Percentiles rank a stretch among this genome's conserved stretches.
These are phyloP conservation scores for Pugionium cornutum DNA, from an alignment of 345 rosid species.

Conservation along the genomic window DNA sequence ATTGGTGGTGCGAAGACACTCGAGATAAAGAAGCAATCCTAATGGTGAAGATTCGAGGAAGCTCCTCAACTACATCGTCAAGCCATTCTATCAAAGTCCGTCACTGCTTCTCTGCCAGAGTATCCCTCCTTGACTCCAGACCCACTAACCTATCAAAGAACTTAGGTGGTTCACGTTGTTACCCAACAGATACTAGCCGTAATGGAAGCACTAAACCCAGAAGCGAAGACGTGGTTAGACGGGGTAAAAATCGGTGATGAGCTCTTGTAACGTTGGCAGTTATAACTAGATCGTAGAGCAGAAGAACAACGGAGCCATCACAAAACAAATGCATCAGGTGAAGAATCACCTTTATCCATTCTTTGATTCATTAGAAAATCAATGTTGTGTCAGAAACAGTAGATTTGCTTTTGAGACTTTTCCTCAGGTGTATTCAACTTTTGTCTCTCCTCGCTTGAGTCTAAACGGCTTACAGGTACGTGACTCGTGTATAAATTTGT, in stretches of 20 bases:
- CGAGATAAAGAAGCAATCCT: slow-evolving; percentile 77
- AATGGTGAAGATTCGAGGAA: slow-evolving; percentile 58
- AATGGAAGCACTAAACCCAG: slow-evolving; percentile 31
- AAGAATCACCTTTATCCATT: slow-evolving; percentile 28
- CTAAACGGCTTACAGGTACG: slow-evolving; percentile 13
- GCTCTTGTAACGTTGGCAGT: slow-evolving; percentile 29
- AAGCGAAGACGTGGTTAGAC: slow-evolving; percentile 27
- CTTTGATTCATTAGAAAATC: slow-evolving; percentile 32
- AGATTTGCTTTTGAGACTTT: slow-evolving; percentile 25
- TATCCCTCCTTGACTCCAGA: slow-evolving; percentile 36
- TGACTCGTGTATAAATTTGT: slow-evolving; percentile 22
- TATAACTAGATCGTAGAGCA: slow-evolving; percentile 36
- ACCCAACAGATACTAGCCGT: slow-evolving; percentile 32
- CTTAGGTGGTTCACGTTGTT: slow-evolving; percentile 40
- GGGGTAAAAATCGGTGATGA: slow-evolving; percentile 34
- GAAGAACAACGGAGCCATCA: slow-evolving; percentile 26
- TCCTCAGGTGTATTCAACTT: slow-evolving; percentile 21
- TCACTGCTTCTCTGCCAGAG: slow-evolving; percentile 67
- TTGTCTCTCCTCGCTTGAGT: slow-evolving; percentile 20
- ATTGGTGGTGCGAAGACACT: slow-evolving; percentile 93
- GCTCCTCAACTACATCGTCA: slow-evolving; percentile 53
- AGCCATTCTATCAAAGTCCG: slow-evolving; percentile 61
- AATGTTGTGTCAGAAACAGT: slow-evolving; percentile 21
- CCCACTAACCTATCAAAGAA: slow-evolving; percentile 37
- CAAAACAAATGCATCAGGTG: slow-evolving; percentile 24